phyloP scores from a whole-genome alignment of 2,329 filamentous ascomycete genomes.

The Lachnum nothofagi region DNA sequence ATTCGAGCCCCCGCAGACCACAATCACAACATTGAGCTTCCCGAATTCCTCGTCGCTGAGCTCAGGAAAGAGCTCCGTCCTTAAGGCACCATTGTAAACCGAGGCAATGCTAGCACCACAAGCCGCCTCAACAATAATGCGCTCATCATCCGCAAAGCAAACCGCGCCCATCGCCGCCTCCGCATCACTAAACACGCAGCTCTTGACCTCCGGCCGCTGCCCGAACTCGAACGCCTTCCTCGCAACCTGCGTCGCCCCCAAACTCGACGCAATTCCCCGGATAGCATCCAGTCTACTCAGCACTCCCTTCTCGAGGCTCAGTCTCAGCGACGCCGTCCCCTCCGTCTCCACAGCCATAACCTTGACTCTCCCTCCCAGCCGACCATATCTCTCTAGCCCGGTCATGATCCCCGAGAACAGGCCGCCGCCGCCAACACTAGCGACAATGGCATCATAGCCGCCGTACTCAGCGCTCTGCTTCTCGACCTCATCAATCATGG shows the following conservation, averaged over 20 bases:
- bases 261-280: constrained; percentile 66
- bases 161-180: constrained; percentile 76
- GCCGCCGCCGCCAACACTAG: constrained; percentile 75
- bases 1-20: constrained; percentile 76
- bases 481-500: constrained; percentile 45
- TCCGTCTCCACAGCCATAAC: constrained; percentile 72
- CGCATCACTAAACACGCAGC: constrained; percentile 54
- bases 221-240: constrained; percentile 62
- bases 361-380: constrained; percentile 25
- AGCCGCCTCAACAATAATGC: constrained; percentile 74
- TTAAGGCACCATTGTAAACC: constrained; percentile 59
- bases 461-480: constrained; percentile 17
- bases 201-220: constrained; percentile 12
- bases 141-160: constrained; percentile 74
- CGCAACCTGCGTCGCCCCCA: constrained; percentile 67
- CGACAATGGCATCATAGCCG: constrained; percentile 64
- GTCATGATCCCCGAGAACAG: constrained; percentile 71
- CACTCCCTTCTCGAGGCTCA: constrained; percentile 51
- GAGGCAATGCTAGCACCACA: constrained; percentile 76
- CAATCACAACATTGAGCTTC: constrained; percentile 69
- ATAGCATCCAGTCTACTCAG: constrained; percentile 65
- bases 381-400: constrained; percentile 38
- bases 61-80: constrained; percentile 52
- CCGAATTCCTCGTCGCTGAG: constrained; percentile 53
- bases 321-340: constrained; percentile 65